Evolutionary conservation across 2,329 filamentous ascomycete genomes (phyloP).

Genomic region (Fusarium tuaranense): DNA sequence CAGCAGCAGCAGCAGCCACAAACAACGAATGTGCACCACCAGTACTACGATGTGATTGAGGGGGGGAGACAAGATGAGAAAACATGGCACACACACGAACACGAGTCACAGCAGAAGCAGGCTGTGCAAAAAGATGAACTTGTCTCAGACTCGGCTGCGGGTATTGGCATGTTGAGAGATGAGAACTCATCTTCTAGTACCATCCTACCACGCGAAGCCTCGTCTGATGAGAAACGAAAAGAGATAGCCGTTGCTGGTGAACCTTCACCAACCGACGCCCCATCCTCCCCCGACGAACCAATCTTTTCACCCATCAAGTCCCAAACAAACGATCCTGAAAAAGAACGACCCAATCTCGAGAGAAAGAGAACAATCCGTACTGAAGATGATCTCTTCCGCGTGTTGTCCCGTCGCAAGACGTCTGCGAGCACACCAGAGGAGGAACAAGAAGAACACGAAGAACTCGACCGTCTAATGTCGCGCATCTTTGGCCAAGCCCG

Average conservation of each 20-base stretch:
- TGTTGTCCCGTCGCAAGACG: conserved; percentile 62
- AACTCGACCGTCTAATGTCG: conserved; percentile 73
- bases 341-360: conserved; percentile 28
- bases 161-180: background rate
- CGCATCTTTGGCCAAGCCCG: conserved; percentile 76
- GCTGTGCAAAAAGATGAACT: background rate
- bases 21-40: background rate
- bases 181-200: background rate
- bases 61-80: background rate
- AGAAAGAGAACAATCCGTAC: conserved; percentile 47
- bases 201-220: background rate
- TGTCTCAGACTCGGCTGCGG: background rate
- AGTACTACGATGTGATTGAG: background rate
- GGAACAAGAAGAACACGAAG: conserved; percentile 55
- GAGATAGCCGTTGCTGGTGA: background rate
- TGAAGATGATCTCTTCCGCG: conserved; percentile 65
- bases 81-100: background rate
- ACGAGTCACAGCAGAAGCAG: background rate
- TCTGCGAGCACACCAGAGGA: conserved; percentile 47
- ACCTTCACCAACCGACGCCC: conserved; percentile 4
- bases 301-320: conserved; percentile 47
- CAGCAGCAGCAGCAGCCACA: background rate
- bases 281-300: conserved; percentile 19
- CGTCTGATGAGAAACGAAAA: conserved; percentile 1
- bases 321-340: conserved; percentile 25